Percentiles rank a stretch among this genome's conserved stretches.
These are phyloP conservation scores for Pyrus pyrifolia DNA, from an alignment of 306 rosid species.

Conservation along the genomic window DNA sequence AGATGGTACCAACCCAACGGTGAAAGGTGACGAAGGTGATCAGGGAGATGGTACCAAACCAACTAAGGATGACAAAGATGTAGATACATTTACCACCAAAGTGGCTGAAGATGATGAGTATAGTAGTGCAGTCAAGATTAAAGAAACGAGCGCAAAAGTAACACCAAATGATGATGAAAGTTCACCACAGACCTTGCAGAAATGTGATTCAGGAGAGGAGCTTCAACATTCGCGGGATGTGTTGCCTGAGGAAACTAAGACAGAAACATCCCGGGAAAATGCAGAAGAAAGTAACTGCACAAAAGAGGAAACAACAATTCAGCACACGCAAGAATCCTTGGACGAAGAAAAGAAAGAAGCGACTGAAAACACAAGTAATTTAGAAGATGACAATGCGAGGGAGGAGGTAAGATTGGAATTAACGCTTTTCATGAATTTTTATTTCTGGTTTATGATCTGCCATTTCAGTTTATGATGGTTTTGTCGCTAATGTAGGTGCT, in stretches of 20 bases:
- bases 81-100: background rate
- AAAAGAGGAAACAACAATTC: slow-evolving; percentile 13
- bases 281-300: background rate
- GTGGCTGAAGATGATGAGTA: background rate
- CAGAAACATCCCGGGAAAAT: slow-evolving; percentile 10
- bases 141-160: background rate
- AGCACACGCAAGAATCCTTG: background rate
- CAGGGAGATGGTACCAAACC: slow-evolving; percentile 1
- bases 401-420: slow-evolving; percentile 20
- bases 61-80: slow-evolving; percentile 12
- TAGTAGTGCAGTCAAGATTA: background rate
- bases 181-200: slow-evolving; percentile 3
- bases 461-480: background rate
- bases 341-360: slow-evolving; percentile 18
- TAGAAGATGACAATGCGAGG: background rate
- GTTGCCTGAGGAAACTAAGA: slow-evolving; percentile 3
- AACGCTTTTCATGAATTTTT: background rate
- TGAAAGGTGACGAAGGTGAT: background rate
- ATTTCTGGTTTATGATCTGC: background rate
- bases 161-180: slow-evolving; percentile 13
- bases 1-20: background rate
- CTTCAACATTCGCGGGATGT: slow-evolving; percentile 10
- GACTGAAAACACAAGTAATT: background rate
- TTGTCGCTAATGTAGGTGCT: too few species aligned
- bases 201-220: slow-evolving; percentile 14